Evolutionary conservation across 2,329 filamentous ascomycete species (phyloP).

Genomic region (Trichoderma pleuroti): DNA sequence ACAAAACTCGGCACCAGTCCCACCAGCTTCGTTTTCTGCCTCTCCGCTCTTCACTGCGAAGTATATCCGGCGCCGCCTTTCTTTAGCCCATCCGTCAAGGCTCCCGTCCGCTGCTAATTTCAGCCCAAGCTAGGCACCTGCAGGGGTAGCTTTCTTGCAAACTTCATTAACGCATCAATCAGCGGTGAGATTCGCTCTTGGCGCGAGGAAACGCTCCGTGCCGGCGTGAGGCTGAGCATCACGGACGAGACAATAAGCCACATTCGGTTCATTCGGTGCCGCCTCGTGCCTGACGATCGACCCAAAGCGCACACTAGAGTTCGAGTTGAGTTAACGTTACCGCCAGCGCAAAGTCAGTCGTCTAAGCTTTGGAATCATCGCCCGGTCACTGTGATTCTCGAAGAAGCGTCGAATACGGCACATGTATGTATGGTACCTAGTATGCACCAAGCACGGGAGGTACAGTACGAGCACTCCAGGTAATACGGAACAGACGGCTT

Average conservation of each 20-base stretch:
- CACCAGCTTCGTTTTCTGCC: background rate
- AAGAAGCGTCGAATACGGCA: background rate
- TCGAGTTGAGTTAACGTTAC: background rate
- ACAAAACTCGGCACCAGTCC: background rate
- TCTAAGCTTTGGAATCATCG: background rate
- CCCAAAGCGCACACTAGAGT: background rate
- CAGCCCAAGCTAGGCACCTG: background rate
- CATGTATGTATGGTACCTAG: too few relatives aligned
- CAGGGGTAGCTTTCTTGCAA: background rate
- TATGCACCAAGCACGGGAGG: background rate
- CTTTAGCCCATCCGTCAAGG: background rate
- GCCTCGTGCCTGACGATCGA: conserved; percentile 6
- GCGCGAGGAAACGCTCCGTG: background rate
- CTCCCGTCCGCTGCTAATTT: background rate
- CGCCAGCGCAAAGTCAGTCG: background rate
- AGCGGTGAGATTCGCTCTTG: conserved; percentile 2
- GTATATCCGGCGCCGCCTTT: background rate
- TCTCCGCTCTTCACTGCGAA: conserved; percentile 3
- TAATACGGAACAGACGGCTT: background rate
- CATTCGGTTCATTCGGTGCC: background rate
- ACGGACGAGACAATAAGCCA: background rate
- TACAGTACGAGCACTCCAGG: background rate
- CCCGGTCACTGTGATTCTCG: background rate
- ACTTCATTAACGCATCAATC: background rate
- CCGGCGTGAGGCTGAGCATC: conserved; percentile 9